Conservation (phyloP, 2,329 filamentous ascomycete species). For the Aspergillus tamarii region DNA sequence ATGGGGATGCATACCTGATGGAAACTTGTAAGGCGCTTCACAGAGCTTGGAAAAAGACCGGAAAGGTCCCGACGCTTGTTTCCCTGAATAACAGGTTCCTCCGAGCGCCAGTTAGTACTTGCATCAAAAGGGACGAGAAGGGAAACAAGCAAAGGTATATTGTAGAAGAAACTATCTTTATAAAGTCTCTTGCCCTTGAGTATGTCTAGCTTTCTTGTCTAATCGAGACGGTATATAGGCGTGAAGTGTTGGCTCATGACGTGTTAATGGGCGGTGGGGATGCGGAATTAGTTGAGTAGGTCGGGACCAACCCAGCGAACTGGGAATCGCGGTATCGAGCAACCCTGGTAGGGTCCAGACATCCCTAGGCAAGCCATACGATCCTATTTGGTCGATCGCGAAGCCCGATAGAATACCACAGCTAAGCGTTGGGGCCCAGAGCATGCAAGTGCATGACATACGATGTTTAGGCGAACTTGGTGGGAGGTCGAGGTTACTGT, state of each 20-base stretch:
- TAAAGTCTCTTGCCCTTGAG: neutral
- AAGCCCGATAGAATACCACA: neutral
- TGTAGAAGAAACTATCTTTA: neutral
- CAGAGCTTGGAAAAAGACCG: too few relatives aligned
- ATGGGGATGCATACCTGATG: slow-evolving; percentile 6
- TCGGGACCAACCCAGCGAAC: slow-evolving; percentile 8
- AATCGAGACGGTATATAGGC: neutral
- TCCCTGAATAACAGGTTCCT: neutral
- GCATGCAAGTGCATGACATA: slow-evolving; percentile 2
- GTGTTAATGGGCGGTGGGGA: slow-evolving; percentile 16
- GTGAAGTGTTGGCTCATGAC: slow-evolving; percentile 11
- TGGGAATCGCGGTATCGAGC: neutral
- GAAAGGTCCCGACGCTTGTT: neutral
- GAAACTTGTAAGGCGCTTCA: neutral
- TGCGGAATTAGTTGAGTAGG: slow-evolving; percentile 9
- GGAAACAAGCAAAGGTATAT: neutral
- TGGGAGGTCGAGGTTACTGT: slow-evolving; percentile 2
- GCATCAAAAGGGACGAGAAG: neutral
- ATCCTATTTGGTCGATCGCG: neutral
- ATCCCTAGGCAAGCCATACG: neutral
- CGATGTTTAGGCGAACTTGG: neutral
- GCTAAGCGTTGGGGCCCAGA: neutral
- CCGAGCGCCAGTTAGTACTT: neutral
- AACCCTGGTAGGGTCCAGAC: neutral
- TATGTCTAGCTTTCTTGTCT: neutral